phyloP scores from a whole-genome alignment of 805 yeast species.

The Wickerhamiella domercqiae region DNA sequence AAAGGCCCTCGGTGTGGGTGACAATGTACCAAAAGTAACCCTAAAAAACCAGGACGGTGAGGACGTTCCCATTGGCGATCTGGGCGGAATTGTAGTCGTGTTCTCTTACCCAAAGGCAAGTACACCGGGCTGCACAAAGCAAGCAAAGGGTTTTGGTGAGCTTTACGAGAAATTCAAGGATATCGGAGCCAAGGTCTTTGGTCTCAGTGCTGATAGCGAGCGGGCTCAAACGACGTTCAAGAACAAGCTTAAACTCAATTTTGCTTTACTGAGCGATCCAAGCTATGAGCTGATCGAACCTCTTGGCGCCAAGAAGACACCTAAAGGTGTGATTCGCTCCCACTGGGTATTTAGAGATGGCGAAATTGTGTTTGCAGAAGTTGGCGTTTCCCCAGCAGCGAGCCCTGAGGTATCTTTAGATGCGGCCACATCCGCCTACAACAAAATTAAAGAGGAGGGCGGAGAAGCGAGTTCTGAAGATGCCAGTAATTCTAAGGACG shows the following conservation, averaged over 20 bases:
- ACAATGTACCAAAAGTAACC: constrained; percentile 46
- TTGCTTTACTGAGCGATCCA: constrained; percentile 65
- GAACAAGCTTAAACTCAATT: constrained; percentile 57
- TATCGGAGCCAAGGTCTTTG: constrained; percentile 46
- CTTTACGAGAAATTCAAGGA: constrained; percentile 39
- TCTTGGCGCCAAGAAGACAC: constrained; percentile 72
- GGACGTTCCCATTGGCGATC: constrained; percentile 33
- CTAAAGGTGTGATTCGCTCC: constrained; percentile 69
- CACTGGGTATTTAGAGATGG: constrained; percentile 85
- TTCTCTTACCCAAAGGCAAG: constrained; percentile 77
- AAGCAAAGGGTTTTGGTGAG: constrained; percentile 77
- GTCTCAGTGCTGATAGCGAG: constrained; percentile 72
- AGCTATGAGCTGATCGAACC: constrained; percentile 46
- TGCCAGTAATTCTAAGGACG: background rate
- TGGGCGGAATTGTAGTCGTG: constrained; percentile 33
- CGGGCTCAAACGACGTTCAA: constrained; percentile 64
- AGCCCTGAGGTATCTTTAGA: constrained; percentile 21
- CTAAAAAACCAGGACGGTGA: constrained; percentile 58
- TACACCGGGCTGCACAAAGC: constrained; percentile 94
- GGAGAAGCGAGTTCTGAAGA: background rate
- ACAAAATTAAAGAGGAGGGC: constrained; percentile 1
- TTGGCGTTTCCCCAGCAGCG: constrained; percentile 34
- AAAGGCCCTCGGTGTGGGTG: constrained; percentile 35
- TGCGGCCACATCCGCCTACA: constrained; percentile 12
- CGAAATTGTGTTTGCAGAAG: constrained; percentile 36